Base-by-base conservation (phyloP, 176 grass and related monocot species). In the Raddia guianensis region DNA sequence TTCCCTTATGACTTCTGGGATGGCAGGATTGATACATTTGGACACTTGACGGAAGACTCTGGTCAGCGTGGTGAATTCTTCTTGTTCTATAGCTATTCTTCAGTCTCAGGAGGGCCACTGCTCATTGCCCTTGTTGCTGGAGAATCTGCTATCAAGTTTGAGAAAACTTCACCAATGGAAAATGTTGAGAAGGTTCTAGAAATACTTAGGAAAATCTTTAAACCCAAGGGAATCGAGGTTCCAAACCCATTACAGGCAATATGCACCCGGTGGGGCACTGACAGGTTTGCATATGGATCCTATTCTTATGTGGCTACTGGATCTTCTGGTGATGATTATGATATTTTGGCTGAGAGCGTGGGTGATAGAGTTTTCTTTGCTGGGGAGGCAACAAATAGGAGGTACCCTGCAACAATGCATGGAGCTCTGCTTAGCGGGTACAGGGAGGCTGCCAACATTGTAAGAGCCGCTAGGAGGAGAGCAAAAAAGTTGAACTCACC, bases 361-460 rank as follows among this genome's bases (percentile, higher is more conserved):
- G 83, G 86, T 45, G 79, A 93, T 43, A 89, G 90, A 90, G 66
- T 98, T 77, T 98, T 98, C 86, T 98, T 98, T 76, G 96, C 96
- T 8, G 96, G 96, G 9, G 96, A 98, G 75, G 96, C 96, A 67
- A 98, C 96, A 72, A 98, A 98, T 47, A 84, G 90, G 74, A 81
- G 92, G 34, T 98, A 98, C 68, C 96, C 96, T 3, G 96, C 96
- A 68, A 98, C 96, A 5, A 98, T 98, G 96, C 96, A 98, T 76
- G 96, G 96, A 78, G 96, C 96, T 66, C 77, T 98, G 49, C 90
- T 98, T 79, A 98, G 96, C 69, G 96, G 96, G 63, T 95, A 95
- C 53, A 98, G 90, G 61, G 96, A 98, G 79, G 86, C 90, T 79
- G 92, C 92, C 54, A 98, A 98, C 80, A 98, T 98, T 70, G 83